Base-by-base conservation (phyloP, 148 eudicot genomes). In the Simmondsia chinensis region DNA sequence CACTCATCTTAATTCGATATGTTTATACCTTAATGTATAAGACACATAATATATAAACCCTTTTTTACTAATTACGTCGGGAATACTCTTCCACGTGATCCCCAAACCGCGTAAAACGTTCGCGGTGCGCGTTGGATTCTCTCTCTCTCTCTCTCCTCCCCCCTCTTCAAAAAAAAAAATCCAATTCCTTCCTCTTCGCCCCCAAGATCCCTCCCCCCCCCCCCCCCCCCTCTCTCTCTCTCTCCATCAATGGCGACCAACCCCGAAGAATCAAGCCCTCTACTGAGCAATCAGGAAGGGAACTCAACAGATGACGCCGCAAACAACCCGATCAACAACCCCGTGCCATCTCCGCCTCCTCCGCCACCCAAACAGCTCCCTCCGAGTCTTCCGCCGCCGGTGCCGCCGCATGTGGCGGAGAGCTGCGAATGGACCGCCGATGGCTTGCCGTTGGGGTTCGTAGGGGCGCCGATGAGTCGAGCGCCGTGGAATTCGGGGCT, bases 391-490 rank as follows among this genome's bases (percentile, higher is more conserved):
- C 65, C 73, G 3, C 59, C 62, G 1, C 24, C 56, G 25, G 30
- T 36, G 36, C 30, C 28, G 36, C 61, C 50, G 13, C 63, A 46
- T 7, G 51, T 46, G 23, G 48, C 41, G 19, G 63, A 60, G 43
- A 41, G 30, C n/a, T 49, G 47, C 13, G 73, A 56, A 0, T 83
- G 94, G 94, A 55, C 94, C 1, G 87, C 81, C 12, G 70, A 79
- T 29, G 95, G 95, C 4, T 13, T 77, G 20, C 89, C 95, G 9
- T 16, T 75, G 22, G 48, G 56, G 9, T 61, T 64, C 27, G 26
- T 67, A 39, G 72, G 72, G 22, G 81, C 47, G 43, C 75, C 69
- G 14, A 7, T 36, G 58, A 52, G 48, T 7, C 73, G 87, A 37
- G 39, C 60, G 1, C 80, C 48, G 5, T 85, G 95, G 95, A 57